A percentile compares a stretch with the other conserved stretches of the same genome.
Evolutionary conservation across 2,329 filamentous ascomycete genomes (phyloP).

Genomic region (Exophiala aquamarina): DNA sequence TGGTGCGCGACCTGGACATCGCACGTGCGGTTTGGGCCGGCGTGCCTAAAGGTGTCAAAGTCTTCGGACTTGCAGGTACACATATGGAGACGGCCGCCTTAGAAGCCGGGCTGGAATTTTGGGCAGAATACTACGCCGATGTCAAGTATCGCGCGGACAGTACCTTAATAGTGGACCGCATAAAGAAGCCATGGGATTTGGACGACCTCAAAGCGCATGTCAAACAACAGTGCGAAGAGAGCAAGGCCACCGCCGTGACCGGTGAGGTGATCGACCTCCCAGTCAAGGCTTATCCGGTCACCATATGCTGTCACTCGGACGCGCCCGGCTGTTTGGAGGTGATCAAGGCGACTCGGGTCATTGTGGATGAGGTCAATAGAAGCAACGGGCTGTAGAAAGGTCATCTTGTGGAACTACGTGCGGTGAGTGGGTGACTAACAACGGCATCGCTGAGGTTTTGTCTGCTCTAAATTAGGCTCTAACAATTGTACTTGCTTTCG

Average conservation of each 20-base stretch:
- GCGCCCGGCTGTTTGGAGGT: slow-evolving; percentile 47
- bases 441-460: too few species aligned
- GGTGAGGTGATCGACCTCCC: slow-evolving; percentile 41
- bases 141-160: slow-evolving; percentile 54
- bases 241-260: slow-evolving; percentile 41
- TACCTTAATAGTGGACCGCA: slow-evolving; percentile 55
- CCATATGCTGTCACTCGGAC: slow-evolving; percentile 50
- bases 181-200: slow-evolving; percentile 53
- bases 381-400: too few species aligned
- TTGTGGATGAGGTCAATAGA: slow-evolving; percentile 42
- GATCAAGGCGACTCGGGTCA: slow-evolving; percentile 39
- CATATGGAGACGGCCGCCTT: slow-evolving; percentile 54
- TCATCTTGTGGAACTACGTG: too few species aligned
- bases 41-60: slow-evolving; percentile 49
- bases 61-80: slow-evolving; percentile 57
- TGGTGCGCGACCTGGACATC: slow-evolving; percentile 50
- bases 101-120: slow-evolving; percentile 53
- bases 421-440: too few species aligned
- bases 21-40: slow-evolving; percentile 53
- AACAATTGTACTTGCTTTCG: too few species aligned
- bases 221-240: slow-evolving; percentile 39
- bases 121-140: slow-evolving; percentile 56
- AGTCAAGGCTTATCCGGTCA: slow-evolving; percentile 41
- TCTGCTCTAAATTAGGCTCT: too few species aligned
- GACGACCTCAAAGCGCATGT: slow-evolving; percentile 42